Conservation (phyloP, 371 early-diverging fungal genomes). For the Thermomucor indicae-seudaticae region DNA sequence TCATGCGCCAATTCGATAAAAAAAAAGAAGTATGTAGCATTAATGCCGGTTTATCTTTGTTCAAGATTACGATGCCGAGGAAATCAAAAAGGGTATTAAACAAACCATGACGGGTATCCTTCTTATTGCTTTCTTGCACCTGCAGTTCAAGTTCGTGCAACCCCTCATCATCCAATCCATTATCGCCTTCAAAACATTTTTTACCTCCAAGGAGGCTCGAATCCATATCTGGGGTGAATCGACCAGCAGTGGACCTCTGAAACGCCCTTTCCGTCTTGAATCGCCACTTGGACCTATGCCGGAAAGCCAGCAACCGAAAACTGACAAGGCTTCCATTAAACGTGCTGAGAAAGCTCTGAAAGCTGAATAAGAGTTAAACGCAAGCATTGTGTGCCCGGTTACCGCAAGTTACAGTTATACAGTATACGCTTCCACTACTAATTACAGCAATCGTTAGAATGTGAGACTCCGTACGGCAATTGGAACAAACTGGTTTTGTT, state of each 20-base stretch:
- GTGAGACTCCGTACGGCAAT: too few relatives aligned
- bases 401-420: too few relatives aligned
- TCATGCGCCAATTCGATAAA: too few relatives aligned
- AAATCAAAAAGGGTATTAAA: constrained; percentile 67
- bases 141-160: constrained; percentile 82
- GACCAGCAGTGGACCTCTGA: constrained; percentile 65
- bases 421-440: too few relatives aligned
- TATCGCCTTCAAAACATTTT: constrained; percentile 18
- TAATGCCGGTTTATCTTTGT: too few relatives aligned
- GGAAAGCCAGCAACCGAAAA: constrained; percentile 31
- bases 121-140: constrained; percentile 72
- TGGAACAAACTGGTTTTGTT: too few relatives aligned
- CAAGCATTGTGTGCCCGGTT: too few relatives aligned
- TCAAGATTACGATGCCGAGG: constrained; percentile 78
- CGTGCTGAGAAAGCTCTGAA: constrained; percentile 48
- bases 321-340: constrained; percentile 50
- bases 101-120: constrained; percentile 60
- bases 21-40: too few relatives aligned
- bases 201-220: constrained; percentile 57
- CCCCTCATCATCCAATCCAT: constrained; percentile 47
- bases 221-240: constrained; percentile 67
- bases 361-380: constrained; percentile 38
- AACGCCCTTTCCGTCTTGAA: constrained; percentile 75
- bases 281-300: constrained; percentile 52
- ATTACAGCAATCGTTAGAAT: too few relatives aligned